Evolutionary conservation across 768 basidiomycete species (phyloP).

Genomic region (Suillus bovinus): DNA sequence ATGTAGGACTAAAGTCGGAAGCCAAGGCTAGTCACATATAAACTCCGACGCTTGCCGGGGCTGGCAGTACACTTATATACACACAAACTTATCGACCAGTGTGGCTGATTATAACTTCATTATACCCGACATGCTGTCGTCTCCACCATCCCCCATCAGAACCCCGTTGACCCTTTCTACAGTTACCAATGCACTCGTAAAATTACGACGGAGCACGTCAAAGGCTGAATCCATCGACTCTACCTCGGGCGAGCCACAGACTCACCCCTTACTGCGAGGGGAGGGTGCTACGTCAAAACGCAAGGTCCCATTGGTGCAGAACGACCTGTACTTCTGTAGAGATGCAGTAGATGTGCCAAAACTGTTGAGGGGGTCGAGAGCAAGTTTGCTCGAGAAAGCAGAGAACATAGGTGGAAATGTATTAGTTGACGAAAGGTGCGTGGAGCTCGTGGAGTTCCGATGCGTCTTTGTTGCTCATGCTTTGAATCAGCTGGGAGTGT

Average conservation of each 20-base stretch:
- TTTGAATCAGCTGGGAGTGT: conserved; percentile 57
- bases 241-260: conserved; percentile 39
- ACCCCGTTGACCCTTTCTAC: conserved; percentile 27
- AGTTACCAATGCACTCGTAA: conserved; percentile 57
- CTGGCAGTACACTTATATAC: background rate
- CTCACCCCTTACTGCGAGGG: conserved; percentile 35
- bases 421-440: conserved; percentile 70
- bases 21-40: background rate
- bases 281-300: conserved; percentile 27
- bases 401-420: conserved; percentile 54
- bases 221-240: conserved; percentile 34
- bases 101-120: background rate
- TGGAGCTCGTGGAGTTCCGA: conserved; percentile 16
- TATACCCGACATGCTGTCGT: conserved; percentile 19
- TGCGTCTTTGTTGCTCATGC: conserved; percentile 9
- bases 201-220: conserved; percentile 42
- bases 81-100: background rate
- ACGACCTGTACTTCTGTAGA: conserved; percentile 54
- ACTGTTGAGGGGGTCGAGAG: conserved; percentile 57
- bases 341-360: conserved; percentile 62
- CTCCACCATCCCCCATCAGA: conserved; percentile 24
- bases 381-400: conserved; percentile 50
- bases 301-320: conserved; percentile 35
- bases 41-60: conserved; percentile 6
- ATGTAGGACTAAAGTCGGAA: background rate